phyloP scores from a whole-genome alignment of 257 asterid genomes.

The Knoxia roxburghii region DNA sequence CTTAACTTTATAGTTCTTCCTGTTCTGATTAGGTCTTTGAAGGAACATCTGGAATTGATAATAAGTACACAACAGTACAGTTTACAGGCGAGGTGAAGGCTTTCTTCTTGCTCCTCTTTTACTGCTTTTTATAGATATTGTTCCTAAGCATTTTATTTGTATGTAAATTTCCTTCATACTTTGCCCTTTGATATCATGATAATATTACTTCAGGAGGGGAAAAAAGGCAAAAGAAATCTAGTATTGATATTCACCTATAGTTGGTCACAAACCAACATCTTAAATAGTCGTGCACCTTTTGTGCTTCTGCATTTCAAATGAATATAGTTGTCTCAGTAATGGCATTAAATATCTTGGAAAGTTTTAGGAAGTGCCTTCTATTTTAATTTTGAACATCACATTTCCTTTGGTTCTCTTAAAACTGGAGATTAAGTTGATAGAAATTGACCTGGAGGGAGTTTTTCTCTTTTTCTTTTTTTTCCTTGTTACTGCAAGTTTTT shows the following conservation, averaged over 20 bases:
- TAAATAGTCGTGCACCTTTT: too few species aligned
- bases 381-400: too few species aligned
- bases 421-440: background rate
- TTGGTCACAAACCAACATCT: too few species aligned
- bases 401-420: background rate
- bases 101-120: constrained; percentile 8
- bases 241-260: too few species aligned
- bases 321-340: too few species aligned
- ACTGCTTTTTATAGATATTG: background rate
- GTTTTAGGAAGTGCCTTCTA: too few species aligned
- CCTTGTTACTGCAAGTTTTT: background rate
- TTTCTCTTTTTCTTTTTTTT: background rate
- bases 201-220: too few species aligned
- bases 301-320: background rate
- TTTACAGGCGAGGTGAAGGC: constrained; percentile 91
- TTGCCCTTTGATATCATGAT: too few species aligned
- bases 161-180: background rate
- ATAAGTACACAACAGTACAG: constrained; percentile 92
- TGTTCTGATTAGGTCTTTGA: constrained; percentile 64
- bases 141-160: background rate
- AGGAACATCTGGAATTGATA: constrained; percentile 98
- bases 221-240: too few species aligned
- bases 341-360: too few species aligned
- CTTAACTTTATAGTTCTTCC: constrained; percentile 17
- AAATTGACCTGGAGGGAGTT: background rate